Evolutionary conservation across 345 rosid genomes (phyloP).

Genomic region (Leavenworthia alabamica): DNA sequence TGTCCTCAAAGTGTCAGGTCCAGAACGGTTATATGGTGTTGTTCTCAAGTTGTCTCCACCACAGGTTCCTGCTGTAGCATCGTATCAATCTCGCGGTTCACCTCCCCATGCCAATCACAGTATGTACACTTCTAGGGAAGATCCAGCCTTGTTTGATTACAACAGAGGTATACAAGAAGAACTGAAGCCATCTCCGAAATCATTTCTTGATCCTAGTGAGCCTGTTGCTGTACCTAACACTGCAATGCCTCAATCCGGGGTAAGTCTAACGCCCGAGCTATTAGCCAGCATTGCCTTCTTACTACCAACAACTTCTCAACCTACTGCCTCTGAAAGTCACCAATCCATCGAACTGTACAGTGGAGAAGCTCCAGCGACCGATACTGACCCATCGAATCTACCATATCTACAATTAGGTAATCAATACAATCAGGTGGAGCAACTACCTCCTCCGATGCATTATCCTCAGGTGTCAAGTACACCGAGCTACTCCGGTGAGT

Average conservation of each 20-base stretch:
- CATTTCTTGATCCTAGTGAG: slow-evolving; percentile 38
- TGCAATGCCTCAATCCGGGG: slow-evolving; percentile 33
- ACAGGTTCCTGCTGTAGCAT: slow-evolving; percentile 35
- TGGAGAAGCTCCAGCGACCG: slow-evolving; percentile 33
- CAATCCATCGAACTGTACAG: slow-evolving; percentile 36
- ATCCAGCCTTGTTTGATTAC: slow-evolving; percentile 39
- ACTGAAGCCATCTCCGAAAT: slow-evolving; percentile 36
- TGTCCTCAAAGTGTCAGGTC: slow-evolving; percentile 69
- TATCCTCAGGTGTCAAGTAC: slow-evolving; percentile 40
- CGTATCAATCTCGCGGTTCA: slow-evolving; percentile 38
- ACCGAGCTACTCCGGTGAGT: slow-evolving; percentile 40
- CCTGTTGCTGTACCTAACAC: slow-evolving; percentile 24
- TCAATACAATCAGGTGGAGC: slow-evolving; percentile 46
- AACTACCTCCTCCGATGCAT: slow-evolving; percentile 39
- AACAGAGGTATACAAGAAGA: slow-evolving; percentile 45
- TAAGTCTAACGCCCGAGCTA: slow-evolving; percentile 77
- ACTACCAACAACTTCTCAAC: slow-evolving; percentile 53
- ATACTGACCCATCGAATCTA: slow-evolving; percentile 39
- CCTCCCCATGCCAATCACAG: slow-evolving; percentile 40
- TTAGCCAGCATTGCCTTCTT: slow-evolving; percentile 67
- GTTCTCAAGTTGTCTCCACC: slow-evolving; percentile 78
- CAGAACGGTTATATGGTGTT: slow-evolving; percentile 91
- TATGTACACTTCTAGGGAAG: slow-evolving; percentile 38
- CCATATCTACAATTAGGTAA: slow-evolving; percentile 41
- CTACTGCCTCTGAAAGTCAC: slow-evolving; percentile 42